phyloP scores from a whole-genome alignment of 2,329 filamentous ascomycete genomes.

The Dothideomycetidae sp. region DNA sequence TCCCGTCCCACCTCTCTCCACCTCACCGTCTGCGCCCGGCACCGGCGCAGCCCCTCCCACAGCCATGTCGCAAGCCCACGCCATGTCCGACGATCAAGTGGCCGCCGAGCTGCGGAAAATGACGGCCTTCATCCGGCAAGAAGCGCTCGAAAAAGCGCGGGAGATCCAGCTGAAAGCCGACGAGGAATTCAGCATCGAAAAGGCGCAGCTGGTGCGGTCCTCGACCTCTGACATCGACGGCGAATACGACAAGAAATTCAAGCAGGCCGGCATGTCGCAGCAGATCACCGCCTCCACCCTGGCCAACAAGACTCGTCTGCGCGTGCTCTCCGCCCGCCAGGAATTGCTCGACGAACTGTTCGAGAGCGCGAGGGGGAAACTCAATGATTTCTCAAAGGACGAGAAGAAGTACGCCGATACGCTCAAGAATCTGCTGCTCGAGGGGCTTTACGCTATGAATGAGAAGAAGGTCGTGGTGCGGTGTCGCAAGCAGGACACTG shows the following conservation, averaged over 20 bases:
- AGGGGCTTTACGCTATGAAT: conserved; percentile 77
- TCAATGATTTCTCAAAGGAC: conserved; percentile 52
- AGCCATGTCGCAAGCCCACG: conserved; percentile 84
- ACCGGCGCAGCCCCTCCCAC: conserved; percentile 18
- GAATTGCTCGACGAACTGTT: conserved; percentile 85
- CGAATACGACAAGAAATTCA: conserved; percentile 97
- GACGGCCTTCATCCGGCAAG: conserved; percentile 99
- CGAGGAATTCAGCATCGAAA: conserved; percentile 97
- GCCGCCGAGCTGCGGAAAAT: conserved; percentile 98
- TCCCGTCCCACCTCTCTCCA: too few species aligned
- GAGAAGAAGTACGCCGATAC: conserved; percentile 59
- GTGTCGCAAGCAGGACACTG: conserved; percentile 66
- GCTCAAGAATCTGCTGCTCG: conserved; percentile 68
- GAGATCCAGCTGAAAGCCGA: conserved; percentile 98
- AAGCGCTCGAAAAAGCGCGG: conserved; percentile 89
- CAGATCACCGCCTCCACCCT: conserved; percentile 96
- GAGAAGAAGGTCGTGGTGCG: conserved; percentile 65
- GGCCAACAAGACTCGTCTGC: conserved; percentile 87
- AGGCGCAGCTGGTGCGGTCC: conserved; percentile 93
- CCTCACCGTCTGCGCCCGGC: background rate
- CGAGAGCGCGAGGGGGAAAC: conserved; percentile 59
- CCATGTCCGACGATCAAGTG: conserved; percentile 98
- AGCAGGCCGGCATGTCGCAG: conserved; percentile 94
- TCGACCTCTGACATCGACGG: conserved; percentile 87
- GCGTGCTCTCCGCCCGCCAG: conserved; percentile 75